These are phyloP conservation scores for Meyerozyma smithsonii DNA, from an alignment of 1,139 yeast species.

Conservation along the genomic window DNA sequence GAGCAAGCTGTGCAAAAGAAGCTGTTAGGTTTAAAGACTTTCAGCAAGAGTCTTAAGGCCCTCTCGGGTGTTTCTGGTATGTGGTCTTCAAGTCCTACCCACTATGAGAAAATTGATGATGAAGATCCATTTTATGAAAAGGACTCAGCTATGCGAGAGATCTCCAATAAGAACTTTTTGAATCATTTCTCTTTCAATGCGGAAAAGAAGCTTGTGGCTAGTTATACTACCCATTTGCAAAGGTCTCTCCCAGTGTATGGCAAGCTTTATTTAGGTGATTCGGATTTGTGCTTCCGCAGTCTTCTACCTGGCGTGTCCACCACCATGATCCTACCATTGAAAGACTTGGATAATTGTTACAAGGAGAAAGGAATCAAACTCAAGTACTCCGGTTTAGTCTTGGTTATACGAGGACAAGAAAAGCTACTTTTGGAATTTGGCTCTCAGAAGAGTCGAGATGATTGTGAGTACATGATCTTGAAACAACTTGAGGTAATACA, in stretches of 20 bases:
- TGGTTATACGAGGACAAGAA: conserved; percentile 69
- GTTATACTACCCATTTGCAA: conserved; percentile 68
- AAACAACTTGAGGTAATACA: conserved; percentile 43
- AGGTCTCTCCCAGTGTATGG: conserved; percentile 79
- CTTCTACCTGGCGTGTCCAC: conserved; percentile 75
- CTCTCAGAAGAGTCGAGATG: conserved; percentile 62
- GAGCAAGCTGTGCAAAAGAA: neutral
- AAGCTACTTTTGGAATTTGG: conserved; percentile 76
- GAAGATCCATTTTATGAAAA: conserved; percentile 46
- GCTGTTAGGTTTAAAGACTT: conserved; percentile 4
- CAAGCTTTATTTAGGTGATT: conserved; percentile 66
- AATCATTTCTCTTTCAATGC: conserved; percentile 60
- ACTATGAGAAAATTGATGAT: conserved; percentile 39
- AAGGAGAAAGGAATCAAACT: conserved; percentile 52
- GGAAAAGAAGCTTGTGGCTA: conserved; percentile 51
- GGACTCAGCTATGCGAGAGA: conserved; percentile 36
- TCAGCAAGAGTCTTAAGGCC: conserved; percentile 7
- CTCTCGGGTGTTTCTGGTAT: conserved; percentile 22
- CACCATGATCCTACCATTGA: conserved; percentile 77
- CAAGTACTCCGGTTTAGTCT: conserved; percentile 59
- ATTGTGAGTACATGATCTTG: conserved; percentile 55
- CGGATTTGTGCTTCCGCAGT: conserved; percentile 71
- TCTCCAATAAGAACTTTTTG: conserved; percentile 52
- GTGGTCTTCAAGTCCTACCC: conserved; percentile 64
- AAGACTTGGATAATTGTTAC: conserved; percentile 63